Evolutionary conservation across 1,139 yeast genomes (phyloP).

Genomic region (Pichia sp.): DNA sequence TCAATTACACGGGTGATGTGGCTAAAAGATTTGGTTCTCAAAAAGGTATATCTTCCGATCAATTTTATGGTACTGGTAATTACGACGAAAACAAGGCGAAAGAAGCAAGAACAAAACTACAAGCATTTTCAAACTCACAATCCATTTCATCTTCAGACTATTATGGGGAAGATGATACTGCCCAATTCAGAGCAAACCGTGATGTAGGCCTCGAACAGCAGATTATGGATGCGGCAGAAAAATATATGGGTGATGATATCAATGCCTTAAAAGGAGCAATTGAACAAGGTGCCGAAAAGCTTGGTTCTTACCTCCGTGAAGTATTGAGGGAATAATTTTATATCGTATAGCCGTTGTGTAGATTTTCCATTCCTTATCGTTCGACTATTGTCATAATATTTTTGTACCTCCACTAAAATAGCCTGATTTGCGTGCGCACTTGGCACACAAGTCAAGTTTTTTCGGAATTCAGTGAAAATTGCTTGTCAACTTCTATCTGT

Average conservation of each 20-base stretch:
- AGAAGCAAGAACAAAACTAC: constrained; percentile 75
- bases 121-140: constrained; percentile 76
- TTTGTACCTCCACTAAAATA: too few species aligned
- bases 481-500: too few species aligned
- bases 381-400: too few species aligned
- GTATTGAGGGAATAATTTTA: constrained; percentile 36
- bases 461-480: too few species aligned
- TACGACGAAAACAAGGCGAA: constrained; percentile 71
- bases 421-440: too few species aligned
- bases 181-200: constrained; percentile 26
- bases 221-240: constrained; percentile 54
- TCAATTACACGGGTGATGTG: constrained; percentile 58
- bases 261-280: constrained; percentile 86
- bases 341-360: too few species aligned
- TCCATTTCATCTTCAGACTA: constrained; percentile 88
- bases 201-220: constrained; percentile 36
- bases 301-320: constrained; percentile 79
- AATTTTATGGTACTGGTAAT: constrained; percentile 81
- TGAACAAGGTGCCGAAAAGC: constrained; percentile 87
- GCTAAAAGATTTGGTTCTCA: constrained; percentile 76
- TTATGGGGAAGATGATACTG: constrained; percentile 64
- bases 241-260: constrained; percentile 81
- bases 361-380: too few species aligned
- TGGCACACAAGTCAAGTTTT: too few species aligned
- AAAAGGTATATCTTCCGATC: constrained; percentile 94